Conservation (phyloP, 768 basidiomycete genomes). For the Xanthoconium stramineum region DNA sequence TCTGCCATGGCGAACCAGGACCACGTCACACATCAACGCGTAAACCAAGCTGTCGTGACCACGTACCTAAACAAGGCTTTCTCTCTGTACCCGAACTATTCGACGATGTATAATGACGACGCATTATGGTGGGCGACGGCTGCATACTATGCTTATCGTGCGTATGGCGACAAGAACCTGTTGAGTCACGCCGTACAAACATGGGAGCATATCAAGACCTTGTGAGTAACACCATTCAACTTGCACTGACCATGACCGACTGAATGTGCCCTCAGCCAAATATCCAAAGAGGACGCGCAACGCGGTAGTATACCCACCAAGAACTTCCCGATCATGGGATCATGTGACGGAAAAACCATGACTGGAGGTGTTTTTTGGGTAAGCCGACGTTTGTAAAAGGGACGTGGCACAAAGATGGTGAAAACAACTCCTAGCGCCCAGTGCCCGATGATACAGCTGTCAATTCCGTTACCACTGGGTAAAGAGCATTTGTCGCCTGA, state of each 20-base stretch:
- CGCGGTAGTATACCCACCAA: slow-evolving; percentile 41
- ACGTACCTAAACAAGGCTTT: slow-evolving; percentile 2
- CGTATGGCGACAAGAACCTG: slow-evolving; percentile 42
- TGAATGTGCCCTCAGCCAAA: slow-evolving; percentile 9
- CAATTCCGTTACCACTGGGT: slow-evolving; percentile 22
- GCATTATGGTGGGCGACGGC: slow-evolving; percentile 52
- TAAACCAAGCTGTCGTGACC: not conserved
- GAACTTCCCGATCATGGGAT: slow-evolving; percentile 37
- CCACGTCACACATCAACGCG: not conserved
- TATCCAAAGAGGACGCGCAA: slow-evolving; percentile 39
- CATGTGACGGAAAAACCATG: slow-evolving; percentile 40
- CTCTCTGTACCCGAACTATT: not conserved
- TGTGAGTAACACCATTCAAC: slow-evolving; percentile 30
- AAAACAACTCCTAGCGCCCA: slow-evolving; percentile 35
- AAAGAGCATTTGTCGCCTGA: slow-evolving; percentile 7
- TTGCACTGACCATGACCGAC: not conserved
- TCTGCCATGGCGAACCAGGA: not conserved
- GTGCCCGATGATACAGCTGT: slow-evolving; percentile 39
- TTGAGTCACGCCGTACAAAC: slow-evolving; percentile 43
- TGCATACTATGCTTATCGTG: slow-evolving; percentile 47
- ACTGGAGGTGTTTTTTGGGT: too few relatives aligned
- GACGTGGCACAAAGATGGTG: not conserved
- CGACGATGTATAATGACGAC: slow-evolving; percentile 8
- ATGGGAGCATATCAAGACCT: slow-evolving; percentile 48
- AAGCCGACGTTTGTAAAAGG: too few relatives aligned